Evolutionary conservation across 2,329 filamentous ascomycete genomes (phyloP).

Genomic region (Teratosphaeria viscida): DNA sequence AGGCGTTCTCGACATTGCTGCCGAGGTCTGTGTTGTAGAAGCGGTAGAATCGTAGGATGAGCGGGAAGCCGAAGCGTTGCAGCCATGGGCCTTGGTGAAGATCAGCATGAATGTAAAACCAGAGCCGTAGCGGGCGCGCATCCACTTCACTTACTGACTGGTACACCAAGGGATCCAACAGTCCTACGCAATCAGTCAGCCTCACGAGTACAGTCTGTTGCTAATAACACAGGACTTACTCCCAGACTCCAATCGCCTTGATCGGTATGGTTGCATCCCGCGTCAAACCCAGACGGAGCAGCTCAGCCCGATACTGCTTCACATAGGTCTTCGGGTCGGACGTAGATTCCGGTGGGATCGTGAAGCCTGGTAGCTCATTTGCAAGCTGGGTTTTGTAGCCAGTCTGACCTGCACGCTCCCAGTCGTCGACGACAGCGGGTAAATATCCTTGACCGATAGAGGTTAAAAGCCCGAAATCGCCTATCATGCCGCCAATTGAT

Average conservation of each 20-base stretch:
- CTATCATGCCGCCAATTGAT: slow-evolving; percentile 31
- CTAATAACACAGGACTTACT: slow-evolving; percentile 5
- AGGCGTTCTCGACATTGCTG: slow-evolving; percentile 27
- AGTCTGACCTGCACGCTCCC: slow-evolving; percentile 9
- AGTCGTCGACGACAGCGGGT: slow-evolving; percentile 20
- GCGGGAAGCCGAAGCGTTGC: background rate
- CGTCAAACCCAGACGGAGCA: background rate
- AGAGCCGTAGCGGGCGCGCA: too few relatives aligned
- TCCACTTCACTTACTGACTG: background rate
- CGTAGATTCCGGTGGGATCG: background rate
- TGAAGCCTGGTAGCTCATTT: background rate
- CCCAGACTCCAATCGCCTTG: slow-evolving; percentile 32
- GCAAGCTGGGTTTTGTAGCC: slow-evolving; percentile 2
- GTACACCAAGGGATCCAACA: background rate
- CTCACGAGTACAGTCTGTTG: background rate
- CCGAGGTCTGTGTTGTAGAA: slow-evolving; percentile 37
- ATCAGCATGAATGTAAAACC: background rate
- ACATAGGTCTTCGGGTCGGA: background rate
- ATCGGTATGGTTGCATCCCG: slow-evolving; percentile 10
- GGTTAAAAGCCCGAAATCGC: slow-evolving; percentile 31
- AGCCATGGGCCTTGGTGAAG: background rate
- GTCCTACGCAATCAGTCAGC: background rate
- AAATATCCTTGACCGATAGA: slow-evolving; percentile 16
- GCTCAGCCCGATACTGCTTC: background rate
- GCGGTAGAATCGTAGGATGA: slow-evolving; percentile 30